These are phyloP conservation scores for Elsinoe fawcettii DNA, from an alignment of 2,329 filamentous ascomycete genomes.

Conservation along the genomic window DNA sequence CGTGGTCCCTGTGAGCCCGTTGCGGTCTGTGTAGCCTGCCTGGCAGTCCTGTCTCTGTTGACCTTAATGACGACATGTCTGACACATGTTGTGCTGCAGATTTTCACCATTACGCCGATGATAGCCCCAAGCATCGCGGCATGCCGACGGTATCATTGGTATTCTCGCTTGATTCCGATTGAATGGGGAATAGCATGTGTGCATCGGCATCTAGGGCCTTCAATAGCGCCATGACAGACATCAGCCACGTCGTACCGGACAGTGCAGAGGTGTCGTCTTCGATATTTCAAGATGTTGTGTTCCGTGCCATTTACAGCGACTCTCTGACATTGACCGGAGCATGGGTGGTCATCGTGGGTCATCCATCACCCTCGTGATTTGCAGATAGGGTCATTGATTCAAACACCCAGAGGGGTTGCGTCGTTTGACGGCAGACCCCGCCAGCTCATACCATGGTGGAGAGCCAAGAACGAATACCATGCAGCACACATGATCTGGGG, in stretches of 20 bases:
- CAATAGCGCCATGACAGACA: not conserved
- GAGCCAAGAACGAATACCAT: not conserved
- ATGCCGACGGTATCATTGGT: not conserved
- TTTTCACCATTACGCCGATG: slow-evolving; percentile 6
- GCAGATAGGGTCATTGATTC: not conserved
- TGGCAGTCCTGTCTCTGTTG: not conserved
- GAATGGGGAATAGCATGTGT: not conserved
- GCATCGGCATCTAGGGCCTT: not conserved
- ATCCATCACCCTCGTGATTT: not conserved
- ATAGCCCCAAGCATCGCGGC: not conserved
- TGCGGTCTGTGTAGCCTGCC: not conserved
- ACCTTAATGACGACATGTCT: slow-evolving; percentile 10
- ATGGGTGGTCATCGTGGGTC: not conserved
- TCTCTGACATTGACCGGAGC: not conserved
- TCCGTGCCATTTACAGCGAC: not conserved
- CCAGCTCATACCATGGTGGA: not conserved
- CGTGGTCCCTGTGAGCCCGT: not conserved
- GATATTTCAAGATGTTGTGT: not conserved
- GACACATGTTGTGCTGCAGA: slow-evolving; percentile 1
- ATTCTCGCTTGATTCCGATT: not conserved
- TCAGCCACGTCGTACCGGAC: not conserved
- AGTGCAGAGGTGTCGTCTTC: not conserved
- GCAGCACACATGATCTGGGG: not conserved
- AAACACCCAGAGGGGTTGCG: not conserved
- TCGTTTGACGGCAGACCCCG: not conserved